These are phyloP conservation scores for Suillus subalutaceus DNA, from an alignment of 768 basidiomycete genomes.

Conservation along the genomic window DNA sequence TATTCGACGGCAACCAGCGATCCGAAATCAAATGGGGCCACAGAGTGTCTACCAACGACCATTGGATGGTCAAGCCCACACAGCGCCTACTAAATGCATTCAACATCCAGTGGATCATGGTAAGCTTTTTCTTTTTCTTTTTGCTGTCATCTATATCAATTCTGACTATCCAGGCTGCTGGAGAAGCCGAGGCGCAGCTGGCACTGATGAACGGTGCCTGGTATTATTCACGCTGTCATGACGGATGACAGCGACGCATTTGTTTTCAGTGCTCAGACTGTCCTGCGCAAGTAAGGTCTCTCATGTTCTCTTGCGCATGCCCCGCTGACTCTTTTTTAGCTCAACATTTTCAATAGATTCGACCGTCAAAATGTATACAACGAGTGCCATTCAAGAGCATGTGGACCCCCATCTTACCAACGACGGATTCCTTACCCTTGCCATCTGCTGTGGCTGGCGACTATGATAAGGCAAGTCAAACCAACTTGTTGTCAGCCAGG, in stretches of 20 bases:
- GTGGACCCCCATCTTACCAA: too few relatives aligned
- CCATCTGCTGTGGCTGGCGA: too few relatives aligned
- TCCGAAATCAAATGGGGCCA: slow-evolving; percentile 45
- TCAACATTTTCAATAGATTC: too few relatives aligned
- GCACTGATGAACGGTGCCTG: slow-evolving; percentile 1
- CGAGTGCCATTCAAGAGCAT: too few relatives aligned
- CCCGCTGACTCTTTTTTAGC: background rate
- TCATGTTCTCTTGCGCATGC: slow-evolving; percentile 3
- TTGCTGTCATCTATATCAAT: slow-evolving; percentile 28
- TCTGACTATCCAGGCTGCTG: slow-evolving; percentile 5
- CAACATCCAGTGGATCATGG: slow-evolving; percentile 31
- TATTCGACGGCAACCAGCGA: slow-evolving; percentile 51
- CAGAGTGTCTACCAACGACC: slow-evolving; percentile 30
- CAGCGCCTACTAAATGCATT: background rate
- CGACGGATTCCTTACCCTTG: too few relatives aligned
- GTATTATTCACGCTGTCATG: slow-evolving; percentile 4
- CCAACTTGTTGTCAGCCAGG: background rate
- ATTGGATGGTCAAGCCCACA: slow-evolving; percentile 28
- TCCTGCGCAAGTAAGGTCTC: slow-evolving; percentile 7
- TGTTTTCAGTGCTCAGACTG: slow-evolving; percentile 6
- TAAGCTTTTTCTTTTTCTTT: slow-evolving; percentile 47
- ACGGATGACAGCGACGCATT: slow-evolving; percentile 4
- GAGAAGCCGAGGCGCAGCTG: slow-evolving; percentile 10
- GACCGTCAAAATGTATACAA: too few relatives aligned
- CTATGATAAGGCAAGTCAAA: background rate